Conservation (phyloP, 371 early-diverging fungal species). For the Dentiscutata heterogama region DNA sequence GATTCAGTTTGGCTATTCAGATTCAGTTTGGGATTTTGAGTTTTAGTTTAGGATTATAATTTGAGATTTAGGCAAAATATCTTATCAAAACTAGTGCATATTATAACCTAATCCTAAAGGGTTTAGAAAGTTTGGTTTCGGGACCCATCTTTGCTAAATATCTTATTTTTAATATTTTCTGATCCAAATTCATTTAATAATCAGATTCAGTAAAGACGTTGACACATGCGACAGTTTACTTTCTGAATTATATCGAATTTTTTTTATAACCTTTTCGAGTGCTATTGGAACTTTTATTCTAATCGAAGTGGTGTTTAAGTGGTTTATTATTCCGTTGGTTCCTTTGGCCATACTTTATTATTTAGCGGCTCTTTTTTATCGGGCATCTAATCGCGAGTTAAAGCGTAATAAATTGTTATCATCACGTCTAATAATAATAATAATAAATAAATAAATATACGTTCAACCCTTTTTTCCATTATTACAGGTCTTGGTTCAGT, state of each 20-base stretch:
- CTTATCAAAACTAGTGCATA: too few species aligned
- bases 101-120: too few species aligned
- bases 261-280: constrained; percentile 67
- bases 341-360: constrained; percentile 56
- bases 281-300: constrained; percentile 73
- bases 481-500: constrained; percentile 69
- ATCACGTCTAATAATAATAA: too few species aligned
- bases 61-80: too few species aligned
- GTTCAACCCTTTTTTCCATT: not conserved
- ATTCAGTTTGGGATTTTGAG: too few species aligned
- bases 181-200: constrained; percentile 64
- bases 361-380: constrained; percentile 66
- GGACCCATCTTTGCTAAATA: too few species aligned
- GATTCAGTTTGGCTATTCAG: too few species aligned
- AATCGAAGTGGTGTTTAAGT: constrained; percentile 54
- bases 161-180: not conserved
- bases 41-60: too few species aligned
- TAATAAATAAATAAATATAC: too few species aligned
- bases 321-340: constrained; percentile 58
- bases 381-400: constrained; percentile 77
- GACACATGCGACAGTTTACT: constrained; percentile 78
- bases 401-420: constrained; percentile 59
- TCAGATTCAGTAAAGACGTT: constrained; percentile 83
- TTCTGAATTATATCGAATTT: constrained; percentile 73
- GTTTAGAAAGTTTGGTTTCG: too few species aligned